Conservation (phyloP, 2,329 filamentous ascomycete species). For the Colletotrichum tamarilloi region DNA sequence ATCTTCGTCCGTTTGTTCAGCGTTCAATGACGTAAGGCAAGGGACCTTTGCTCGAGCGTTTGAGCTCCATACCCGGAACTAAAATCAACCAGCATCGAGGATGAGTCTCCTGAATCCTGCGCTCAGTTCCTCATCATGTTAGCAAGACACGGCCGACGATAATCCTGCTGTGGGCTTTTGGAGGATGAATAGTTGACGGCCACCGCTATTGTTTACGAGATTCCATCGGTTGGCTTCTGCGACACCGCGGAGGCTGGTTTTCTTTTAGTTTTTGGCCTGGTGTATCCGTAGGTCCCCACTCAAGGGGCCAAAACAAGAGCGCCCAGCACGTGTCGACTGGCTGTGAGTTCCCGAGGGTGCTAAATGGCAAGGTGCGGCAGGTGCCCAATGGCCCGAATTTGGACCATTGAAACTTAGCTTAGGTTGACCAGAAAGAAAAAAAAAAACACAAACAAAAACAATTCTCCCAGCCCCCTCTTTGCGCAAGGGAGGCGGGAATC, state of each 20-base stretch:
- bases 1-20: background rate
- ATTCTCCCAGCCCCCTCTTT: background rate
- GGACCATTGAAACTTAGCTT: background rate
- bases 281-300: background rate
- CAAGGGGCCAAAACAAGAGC: background rate
- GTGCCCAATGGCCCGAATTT: background rate
- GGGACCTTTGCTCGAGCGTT: background rate
- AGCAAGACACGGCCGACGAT: background rate
- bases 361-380: background rate
- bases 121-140: background rate
- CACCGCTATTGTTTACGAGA: background rate
- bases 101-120: background rate
- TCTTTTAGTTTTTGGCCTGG: background rate
- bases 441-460: background rate
- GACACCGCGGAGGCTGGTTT: background rate
- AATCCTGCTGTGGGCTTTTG: no score
- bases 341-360: background rate
- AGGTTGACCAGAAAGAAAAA: background rate
- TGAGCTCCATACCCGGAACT: background rate
- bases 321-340: background rate
- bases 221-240: background rate
- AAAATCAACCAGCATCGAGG: background rate
- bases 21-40: background rate
- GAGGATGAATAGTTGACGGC: background rate
- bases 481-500: slow-evolving; percentile 2